phyloP scores from a whole-genome alignment of 2,329 filamentous ascomycete species.

The Apiospora phragmitis region DNA sequence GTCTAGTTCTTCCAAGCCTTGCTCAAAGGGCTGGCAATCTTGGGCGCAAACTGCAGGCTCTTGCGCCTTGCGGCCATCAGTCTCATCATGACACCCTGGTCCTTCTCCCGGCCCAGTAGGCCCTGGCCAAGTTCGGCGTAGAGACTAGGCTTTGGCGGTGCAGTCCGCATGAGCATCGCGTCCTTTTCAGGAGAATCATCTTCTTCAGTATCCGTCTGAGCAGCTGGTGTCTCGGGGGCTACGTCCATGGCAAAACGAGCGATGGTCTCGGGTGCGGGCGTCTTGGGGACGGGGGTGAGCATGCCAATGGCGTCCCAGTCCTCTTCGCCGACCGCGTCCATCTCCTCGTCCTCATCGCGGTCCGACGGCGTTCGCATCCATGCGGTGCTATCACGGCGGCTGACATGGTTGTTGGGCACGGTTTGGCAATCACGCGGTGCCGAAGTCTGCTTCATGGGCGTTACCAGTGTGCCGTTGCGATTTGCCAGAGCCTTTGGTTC shows the following conservation, averaged over 20 bases:
- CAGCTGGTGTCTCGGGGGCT: conserved; percentile 46
- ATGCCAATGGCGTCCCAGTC: conserved; percentile 42
- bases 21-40: conserved; percentile 70
- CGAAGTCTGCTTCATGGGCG: conserved; percentile 35
- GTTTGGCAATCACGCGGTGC: conserved; percentile 37
- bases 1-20: conserved; percentile 52
- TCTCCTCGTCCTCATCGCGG: conserved; percentile 31
- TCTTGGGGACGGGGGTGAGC: conserved; percentile 59
- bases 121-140: conserved; percentile 43
- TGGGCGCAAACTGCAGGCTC: conserved; percentile 76
- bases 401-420: conserved; percentile 48
- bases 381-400: conserved; percentile 53
- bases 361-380: conserved; percentile 59
- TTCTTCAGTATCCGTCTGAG: conserved; percentile 27
- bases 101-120: conserved; percentile 50
- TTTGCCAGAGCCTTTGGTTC: conserved; percentile 72
- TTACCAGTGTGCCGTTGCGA: conserved; percentile 63
- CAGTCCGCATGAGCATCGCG: conserved; percentile 51
- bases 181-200: conserved; percentile 37
- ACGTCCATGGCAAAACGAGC: conserved; percentile 52
- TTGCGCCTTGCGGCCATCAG: conserved; percentile 73
- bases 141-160: conserved; percentile 49
- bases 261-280: conserved; percentile 56
- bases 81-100: conserved; percentile 58
- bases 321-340: conserved; percentile 30